phyloP scores from a whole-genome alignment of 768 basidiomycete genomes.

The Podaxis pistillaris region DNA sequence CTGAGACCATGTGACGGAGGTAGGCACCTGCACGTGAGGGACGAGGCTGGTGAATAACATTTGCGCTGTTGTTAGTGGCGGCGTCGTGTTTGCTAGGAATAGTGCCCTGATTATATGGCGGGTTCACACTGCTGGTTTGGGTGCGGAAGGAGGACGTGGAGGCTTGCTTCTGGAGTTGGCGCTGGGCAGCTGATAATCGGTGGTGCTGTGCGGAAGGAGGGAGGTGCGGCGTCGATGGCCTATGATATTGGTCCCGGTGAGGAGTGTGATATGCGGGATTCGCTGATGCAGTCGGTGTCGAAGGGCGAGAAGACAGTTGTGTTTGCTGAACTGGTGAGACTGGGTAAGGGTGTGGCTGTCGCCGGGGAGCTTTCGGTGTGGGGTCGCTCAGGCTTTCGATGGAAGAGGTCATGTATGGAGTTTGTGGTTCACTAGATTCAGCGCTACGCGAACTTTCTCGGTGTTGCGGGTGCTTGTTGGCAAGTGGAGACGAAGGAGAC shows the following conservation, averaged over 20 bases:
- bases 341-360: neutral
- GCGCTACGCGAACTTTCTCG: constrained; percentile 3
- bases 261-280: neutral
- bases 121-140: neutral
- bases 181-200: neutral
- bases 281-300: constrained; percentile 5
- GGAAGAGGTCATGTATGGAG: constrained; percentile 32
- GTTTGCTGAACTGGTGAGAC: neutral
- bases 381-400: constrained; percentile 30
- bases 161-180: constrained; percentile 6
- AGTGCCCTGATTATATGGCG: neutral
- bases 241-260: neutral
- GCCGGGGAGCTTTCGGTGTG: constrained; percentile 20
- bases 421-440: constrained; percentile 24
- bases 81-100: constrained; percentile 16
- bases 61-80: constrained; percentile 23
- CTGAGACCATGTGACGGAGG: constrained; percentile 73
- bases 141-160: constrained; percentile 5
- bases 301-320: constrained; percentile 11
- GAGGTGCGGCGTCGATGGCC: neutral
- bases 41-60: constrained; percentile 32
- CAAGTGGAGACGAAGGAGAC: constrained; percentile 30
- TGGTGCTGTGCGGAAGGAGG: neutral
- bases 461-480: constrained; percentile 17
- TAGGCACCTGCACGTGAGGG: constrained; percentile 63